Evolutionary conservation across 2,329 filamentous ascomycete genomes (phyloP).

Genomic region (Pestalotiopsis sp.): DNA sequence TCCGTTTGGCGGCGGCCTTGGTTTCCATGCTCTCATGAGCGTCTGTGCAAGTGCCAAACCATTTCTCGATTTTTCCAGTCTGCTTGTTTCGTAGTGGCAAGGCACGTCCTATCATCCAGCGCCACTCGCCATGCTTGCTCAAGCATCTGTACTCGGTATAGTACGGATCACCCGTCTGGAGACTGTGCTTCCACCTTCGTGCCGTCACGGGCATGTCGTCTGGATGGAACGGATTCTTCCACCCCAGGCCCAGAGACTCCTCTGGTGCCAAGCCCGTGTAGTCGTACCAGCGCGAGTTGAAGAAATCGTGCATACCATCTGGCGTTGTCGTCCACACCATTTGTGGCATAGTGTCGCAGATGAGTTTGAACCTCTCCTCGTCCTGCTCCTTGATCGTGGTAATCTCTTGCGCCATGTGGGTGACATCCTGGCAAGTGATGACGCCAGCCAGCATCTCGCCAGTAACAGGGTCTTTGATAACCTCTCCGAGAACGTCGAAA

Average conservation of each 20-base stretch:
- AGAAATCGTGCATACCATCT: conserved; percentile 72
- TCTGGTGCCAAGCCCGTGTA: conserved; percentile 71
- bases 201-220: conserved; percentile 65
- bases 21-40: conserved; percentile 75
- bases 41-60: conserved; percentile 80
- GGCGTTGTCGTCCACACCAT: conserved; percentile 75
- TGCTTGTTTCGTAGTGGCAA: conserved; percentile 68
- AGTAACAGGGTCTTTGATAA: conserved; percentile 66
- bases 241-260: conserved; percentile 64
- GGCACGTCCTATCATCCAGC: conserved; percentile 79
- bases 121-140: conserved; percentile 69
- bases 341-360: conserved; percentile 74
- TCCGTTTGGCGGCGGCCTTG: conserved; percentile 66
- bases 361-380: conserved; percentile 73
- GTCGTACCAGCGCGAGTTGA: conserved; percentile 77
- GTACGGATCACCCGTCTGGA: conserved; percentile 71
- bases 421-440: conserved; percentile 73
- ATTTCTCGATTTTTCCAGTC: conserved; percentile 72
- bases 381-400: conserved; percentile 70
- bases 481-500: conserved; percentile 69
- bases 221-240: conserved; percentile 68
- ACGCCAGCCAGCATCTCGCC: conserved; percentile 76
- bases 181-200: conserved; percentile 62
- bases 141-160: conserved; percentile 72
- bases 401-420: conserved; percentile 69